phyloP scores from a whole-genome alignment of 2,329 filamentous ascomycete genomes.

The Anisogramma anomala region DNA sequence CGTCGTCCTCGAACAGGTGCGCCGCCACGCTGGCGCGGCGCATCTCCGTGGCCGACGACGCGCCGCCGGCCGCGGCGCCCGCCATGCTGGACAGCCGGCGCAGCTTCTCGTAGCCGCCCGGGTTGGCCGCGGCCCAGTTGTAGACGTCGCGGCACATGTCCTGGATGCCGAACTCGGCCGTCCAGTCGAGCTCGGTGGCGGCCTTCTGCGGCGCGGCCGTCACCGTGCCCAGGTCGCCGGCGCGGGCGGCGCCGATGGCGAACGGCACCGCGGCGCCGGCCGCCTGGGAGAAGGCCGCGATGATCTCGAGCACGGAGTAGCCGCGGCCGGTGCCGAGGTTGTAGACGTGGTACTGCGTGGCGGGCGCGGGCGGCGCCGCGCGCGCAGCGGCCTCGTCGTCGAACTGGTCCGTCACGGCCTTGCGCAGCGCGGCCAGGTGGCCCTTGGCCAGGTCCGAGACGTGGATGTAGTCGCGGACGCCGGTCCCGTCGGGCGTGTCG shows the following conservation, averaged over 20 bases:
- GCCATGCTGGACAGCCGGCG: conserved; percentile 7
- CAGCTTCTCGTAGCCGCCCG: conserved; percentile 12
- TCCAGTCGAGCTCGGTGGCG: conserved; percentile 12
- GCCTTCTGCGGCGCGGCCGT: conserved; percentile 10
- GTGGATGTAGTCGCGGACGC: conserved; percentile 11
- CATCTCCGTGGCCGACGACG: conserved; percentile 4
- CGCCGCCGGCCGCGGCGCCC: no score
- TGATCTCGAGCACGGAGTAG: conserved; percentile 12
- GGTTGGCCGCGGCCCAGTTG: conserved; percentile 11
- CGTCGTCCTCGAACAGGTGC: conserved; percentile 7
- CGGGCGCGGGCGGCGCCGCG: neutral
- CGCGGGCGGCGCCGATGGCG: conserved; percentile 4
- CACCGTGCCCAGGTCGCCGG: conserved; percentile 9
- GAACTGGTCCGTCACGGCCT: conserved; percentile 5
- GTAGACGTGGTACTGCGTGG: conserved; percentile 7
- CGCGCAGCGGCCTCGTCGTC: neutral
- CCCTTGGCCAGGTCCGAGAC: conserved; percentile 11
- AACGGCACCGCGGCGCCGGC: conserved; percentile 8
- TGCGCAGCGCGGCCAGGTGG: conserved; percentile 10
- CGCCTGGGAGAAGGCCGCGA: conserved; percentile 9
- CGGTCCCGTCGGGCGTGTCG: conserved; percentile 9
- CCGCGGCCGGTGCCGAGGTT: conserved; percentile 12
- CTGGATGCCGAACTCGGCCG: conserved; percentile 10
- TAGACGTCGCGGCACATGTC: conserved; percentile 13
- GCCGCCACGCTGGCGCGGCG: conserved; percentile 7